A percentile compares a stretch with the other conserved stretches of the same genome.
Conservation (phyloP, 768 basidiomycete species). For the Termitomyces titanicus region DNA sequence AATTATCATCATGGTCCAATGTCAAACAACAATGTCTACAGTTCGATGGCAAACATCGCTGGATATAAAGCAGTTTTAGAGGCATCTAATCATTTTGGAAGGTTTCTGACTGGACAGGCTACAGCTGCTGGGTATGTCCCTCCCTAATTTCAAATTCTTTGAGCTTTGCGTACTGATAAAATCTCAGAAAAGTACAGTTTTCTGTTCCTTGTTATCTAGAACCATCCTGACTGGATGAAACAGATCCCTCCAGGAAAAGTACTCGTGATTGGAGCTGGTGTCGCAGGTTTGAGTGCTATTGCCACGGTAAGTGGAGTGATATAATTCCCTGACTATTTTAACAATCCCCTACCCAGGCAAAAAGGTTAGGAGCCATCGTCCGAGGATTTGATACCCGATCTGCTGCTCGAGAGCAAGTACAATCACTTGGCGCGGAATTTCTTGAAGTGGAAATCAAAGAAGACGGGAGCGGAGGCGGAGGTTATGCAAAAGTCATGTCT, state of each 20-base stretch:
- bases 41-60: conserved; percentile 94
- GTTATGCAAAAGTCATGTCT: conserved; percentile 89
- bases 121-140: conserved; percentile 79
- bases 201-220: neutral
- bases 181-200: conserved; percentile 28
- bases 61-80: conserved; percentile 91
- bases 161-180: neutral
- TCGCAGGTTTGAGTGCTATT: conserved; percentile 86
- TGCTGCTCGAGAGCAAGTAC: conserved; percentile 84
- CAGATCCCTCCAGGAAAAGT: conserved; percentile 87
- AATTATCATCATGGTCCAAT: neutral
- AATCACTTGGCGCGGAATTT: conserved; percentile 88
- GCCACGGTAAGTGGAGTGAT: conserved; percentile 52
- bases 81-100: conserved; percentile 85
- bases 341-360: conserved; percentile 42
- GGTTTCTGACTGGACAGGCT: conserved; percentile 88
- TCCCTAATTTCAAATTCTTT: neutral
- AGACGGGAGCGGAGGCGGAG: conserved; percentile 78
- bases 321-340: neutral
- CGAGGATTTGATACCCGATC: conserved; percentile 86
- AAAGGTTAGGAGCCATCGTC: conserved; percentile 83
- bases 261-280: conserved; percentile 84
- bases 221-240: conserved; percentile 1
- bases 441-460: conserved; percentile 79
- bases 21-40: conserved; percentile 23